Conservation (phyloP, 305 asterid genomes). For the Lippia alba region DNA sequence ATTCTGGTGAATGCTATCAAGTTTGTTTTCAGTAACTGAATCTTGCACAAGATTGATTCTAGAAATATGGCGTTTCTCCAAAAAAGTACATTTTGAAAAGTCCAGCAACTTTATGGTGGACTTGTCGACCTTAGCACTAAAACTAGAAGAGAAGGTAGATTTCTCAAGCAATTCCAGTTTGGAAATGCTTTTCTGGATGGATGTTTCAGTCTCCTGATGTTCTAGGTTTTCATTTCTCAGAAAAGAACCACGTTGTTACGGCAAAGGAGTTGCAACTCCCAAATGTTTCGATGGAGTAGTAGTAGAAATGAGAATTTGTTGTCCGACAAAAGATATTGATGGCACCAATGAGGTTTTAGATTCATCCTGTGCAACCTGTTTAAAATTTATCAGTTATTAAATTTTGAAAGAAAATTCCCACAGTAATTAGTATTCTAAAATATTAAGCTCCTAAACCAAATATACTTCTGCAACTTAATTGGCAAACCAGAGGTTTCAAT, state of each 20-base stretch:
- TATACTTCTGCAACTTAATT: constrained; percentile 20
- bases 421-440: constrained; percentile 29
- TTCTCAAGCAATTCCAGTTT: constrained; percentile 73
- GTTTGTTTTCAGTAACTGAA: constrained; percentile 44
- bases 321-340: constrained; percentile 49
- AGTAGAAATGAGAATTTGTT: constrained; percentile 37
- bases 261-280: constrained; percentile 53
- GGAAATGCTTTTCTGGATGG: constrained; percentile 83
- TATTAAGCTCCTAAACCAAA: constrained; percentile 18
- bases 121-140: constrained; percentile 60
- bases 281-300: constrained; percentile 56
- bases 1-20: constrained; percentile 37
- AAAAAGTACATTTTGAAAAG: constrained; percentile 42
- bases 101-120: constrained; percentile 53
- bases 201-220: constrained; percentile 48
- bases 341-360: constrained; percentile 45
- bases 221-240: constrained; percentile 44
- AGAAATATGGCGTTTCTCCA: constrained; percentile 38
- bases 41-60: constrained; percentile 41
- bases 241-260: constrained; percentile 48
- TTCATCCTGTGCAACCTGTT: constrained; percentile 44
- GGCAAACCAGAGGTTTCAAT: not conserved
- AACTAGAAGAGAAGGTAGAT: constrained; percentile 64
- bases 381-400: constrained; percentile 32
- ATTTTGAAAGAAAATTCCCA: constrained; percentile 20